Conservation (phyloP, 2,329 filamentous ascomycete species). For the Chrysosporium keratinophilum region DNA sequence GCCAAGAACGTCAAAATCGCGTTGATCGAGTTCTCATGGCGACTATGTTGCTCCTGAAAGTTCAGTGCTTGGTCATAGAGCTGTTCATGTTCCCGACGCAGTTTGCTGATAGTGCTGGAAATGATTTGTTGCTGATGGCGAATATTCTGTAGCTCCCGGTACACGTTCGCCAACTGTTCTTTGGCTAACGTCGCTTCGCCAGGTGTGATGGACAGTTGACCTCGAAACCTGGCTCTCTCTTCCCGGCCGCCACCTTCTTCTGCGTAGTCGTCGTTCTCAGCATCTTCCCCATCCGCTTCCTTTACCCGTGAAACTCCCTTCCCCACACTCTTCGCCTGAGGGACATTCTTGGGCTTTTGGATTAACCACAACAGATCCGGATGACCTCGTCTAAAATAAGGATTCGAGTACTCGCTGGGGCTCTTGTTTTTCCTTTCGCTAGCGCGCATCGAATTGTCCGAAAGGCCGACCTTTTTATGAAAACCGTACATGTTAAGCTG, state of each 20-base stretch:
- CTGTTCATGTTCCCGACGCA: constrained; percentile 77
- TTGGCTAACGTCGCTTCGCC: constrained; percentile 21
- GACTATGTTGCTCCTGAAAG: constrained; percentile 83
- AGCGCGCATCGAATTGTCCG: constrained; percentile 94
- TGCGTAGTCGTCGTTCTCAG: constrained; percentile 52
- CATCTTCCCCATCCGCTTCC: constrained; percentile 57
- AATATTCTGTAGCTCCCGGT: constrained; percentile 69
- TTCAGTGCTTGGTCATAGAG: constrained; percentile 78
- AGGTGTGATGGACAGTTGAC: constrained; percentile 35
- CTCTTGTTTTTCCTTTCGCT: constrained; percentile 97
- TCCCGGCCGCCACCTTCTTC: constrained; percentile 34
- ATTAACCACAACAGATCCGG: constrained; percentile 93
- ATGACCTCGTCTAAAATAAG: constrained; percentile 86
- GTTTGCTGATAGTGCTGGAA: constrained; percentile 64
- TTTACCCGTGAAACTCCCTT: constrained; percentile 33
- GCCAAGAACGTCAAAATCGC: constrained; percentile 96
- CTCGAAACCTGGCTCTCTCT: constrained; percentile 27
- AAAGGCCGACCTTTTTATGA: constrained; percentile 68
- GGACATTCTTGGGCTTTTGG: constrained; percentile 77
- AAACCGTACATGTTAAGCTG: constrained; percentile 59
- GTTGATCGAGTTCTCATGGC: constrained; percentile 98
- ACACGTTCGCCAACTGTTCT: constrained; percentile 60
- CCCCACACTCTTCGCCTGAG: constrained; percentile 43
- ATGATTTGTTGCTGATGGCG: constrained; percentile 82
- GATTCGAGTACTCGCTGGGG: constrained; percentile 95